Base-by-base conservation (phyloP, 345 rosid species). In the Citrus inodora region DNA sequence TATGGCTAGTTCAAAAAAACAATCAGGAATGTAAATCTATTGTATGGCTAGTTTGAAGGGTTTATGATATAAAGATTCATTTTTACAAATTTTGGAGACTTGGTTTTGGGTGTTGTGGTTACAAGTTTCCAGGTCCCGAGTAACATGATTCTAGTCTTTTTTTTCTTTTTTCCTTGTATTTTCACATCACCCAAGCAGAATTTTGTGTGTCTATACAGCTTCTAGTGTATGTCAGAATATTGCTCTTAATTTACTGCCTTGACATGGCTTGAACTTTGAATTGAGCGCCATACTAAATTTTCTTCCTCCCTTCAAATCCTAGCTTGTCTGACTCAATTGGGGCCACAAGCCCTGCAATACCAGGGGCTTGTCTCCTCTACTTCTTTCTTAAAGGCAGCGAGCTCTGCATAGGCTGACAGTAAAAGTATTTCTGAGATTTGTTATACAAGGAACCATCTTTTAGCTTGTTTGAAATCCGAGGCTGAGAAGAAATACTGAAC, bases 261-360 rank as follows among this genome's bases (percentile, higher is more conserved):
- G 2, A 32, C 3, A 35, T 11, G 64, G 42, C 55, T 24, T 28
- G 9, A 9, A 65, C 37, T 51, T 51, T 51, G 22, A 51, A 51
- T 69, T 42, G 77, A 40, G 38, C 61, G 46, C 48, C 58, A 19
- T 61, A 62, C 73, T 79, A 24, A 67, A 61, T 63, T n/a, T 62
- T 14, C 56, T 22, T 33, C 83, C 93, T 88, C 76, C 87, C 89
- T 59, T 93, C 93, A 1, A 89, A 88, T 28, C 93, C 95, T 94
- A 95, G 92, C 92, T 86, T 93, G 79, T 85, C 90, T 3, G 89
- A 89, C 74, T 97, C 98, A 38, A 85, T 82, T 76, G 48, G 14
- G 14, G 48, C 14, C 14, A 3, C 13, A 3, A 10, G 87, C 87
- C 80, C 91, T 76, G 28, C 91, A 87, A 61, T 95, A 95, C 98